phyloP scores from a whole-genome alignment of 2,329 filamentous ascomycete genomes.

The Hirsutella thompsonii region DNA sequence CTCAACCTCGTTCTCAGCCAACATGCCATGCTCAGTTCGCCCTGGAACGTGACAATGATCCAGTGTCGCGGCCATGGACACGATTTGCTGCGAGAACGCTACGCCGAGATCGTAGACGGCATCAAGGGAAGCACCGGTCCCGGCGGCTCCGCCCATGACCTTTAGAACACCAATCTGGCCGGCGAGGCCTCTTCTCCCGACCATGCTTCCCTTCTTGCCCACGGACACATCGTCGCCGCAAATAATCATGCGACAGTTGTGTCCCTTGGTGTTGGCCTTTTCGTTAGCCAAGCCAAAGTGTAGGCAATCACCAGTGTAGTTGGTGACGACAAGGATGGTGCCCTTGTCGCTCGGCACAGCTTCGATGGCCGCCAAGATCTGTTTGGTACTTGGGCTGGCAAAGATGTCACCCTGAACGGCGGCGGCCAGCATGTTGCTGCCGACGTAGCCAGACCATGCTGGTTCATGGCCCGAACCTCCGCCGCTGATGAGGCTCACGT shows the following conservation, averaged over 20 bases:
- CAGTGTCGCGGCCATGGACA: conserved; percentile 44
- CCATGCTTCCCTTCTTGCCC: conserved; percentile 41
- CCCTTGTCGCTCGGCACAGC: conserved; percentile 40
- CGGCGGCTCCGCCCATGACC: conserved; percentile 37
- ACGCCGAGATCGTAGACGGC: conserved; percentile 36
- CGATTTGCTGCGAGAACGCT: conserved; percentile 36
- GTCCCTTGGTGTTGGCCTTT: conserved; percentile 40
- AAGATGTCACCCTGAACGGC: conserved; percentile 51
- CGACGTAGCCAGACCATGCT: conserved; percentile 52
- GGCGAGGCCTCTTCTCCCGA: conserved; percentile 48
- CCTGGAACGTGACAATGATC: conserved; percentile 49
- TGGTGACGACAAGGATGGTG: conserved; percentile 48
- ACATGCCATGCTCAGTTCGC: conserved; percentile 31
- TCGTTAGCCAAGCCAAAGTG: conserved; percentile 49
- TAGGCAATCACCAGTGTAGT: conserved; percentile 52
- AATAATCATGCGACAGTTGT: conserved; percentile 42
- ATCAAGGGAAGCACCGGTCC: conserved; percentile 32
- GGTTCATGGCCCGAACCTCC: conserved; percentile 47
- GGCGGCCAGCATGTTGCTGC: conserved; percentile 46
- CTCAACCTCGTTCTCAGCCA: conserved; percentile 40
- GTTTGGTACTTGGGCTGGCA: conserved; percentile 48
- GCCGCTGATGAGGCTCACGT: conserved; percentile 39
- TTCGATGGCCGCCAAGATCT: conserved; percentile 46
- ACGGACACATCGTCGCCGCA: conserved; percentile 55
- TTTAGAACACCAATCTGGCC: conserved; percentile 49